phyloP scores from a whole-genome alignment of 306 rosid genomes.

The Castanea crenata region DNA sequence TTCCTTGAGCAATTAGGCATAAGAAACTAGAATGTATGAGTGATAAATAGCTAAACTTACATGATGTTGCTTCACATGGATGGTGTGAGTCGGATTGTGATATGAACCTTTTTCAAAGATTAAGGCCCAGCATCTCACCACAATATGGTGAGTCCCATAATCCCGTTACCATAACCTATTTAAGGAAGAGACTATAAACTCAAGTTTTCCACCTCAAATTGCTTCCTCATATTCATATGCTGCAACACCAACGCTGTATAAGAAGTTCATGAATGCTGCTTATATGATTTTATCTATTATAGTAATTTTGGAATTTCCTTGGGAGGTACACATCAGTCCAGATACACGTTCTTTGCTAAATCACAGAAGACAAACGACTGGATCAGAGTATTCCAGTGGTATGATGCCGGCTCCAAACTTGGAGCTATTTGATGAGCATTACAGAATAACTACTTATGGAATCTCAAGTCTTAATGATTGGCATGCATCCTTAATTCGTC shows the following conservation, averaged over 20 bases:
- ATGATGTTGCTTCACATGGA: background rate
- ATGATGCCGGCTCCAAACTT: background rate
- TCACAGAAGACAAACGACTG: background rate
- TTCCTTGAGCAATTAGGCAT: background rate
- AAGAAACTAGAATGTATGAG: background rate
- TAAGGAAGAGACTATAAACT: background rate
- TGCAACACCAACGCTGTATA: background rate
- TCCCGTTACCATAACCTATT: background rate
- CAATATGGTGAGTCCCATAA: no score
- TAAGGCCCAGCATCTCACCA: background rate
- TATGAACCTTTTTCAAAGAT: background rate
- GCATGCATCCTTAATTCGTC: slow-evolving; percentile 32
- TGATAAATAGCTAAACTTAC: background rate
- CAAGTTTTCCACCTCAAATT: background rate
- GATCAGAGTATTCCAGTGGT: slow-evolving; percentile 11
- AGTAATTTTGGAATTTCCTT: background rate
- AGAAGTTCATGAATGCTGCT: background rate
- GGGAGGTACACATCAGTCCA: slow-evolving; percentile 11
- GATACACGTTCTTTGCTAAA: slow-evolving; percentile 35
- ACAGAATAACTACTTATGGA: slow-evolving; percentile 23
- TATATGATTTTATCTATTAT: background rate
- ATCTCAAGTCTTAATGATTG: slow-evolving; percentile 30
- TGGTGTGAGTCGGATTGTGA: background rate
- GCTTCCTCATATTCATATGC: background rate
- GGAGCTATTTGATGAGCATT: slow-evolving; percentile 12